Conservation (phyloP, 2,329 filamentous ascomycete genomes). For the Lachnum nothofagi region DNA sequence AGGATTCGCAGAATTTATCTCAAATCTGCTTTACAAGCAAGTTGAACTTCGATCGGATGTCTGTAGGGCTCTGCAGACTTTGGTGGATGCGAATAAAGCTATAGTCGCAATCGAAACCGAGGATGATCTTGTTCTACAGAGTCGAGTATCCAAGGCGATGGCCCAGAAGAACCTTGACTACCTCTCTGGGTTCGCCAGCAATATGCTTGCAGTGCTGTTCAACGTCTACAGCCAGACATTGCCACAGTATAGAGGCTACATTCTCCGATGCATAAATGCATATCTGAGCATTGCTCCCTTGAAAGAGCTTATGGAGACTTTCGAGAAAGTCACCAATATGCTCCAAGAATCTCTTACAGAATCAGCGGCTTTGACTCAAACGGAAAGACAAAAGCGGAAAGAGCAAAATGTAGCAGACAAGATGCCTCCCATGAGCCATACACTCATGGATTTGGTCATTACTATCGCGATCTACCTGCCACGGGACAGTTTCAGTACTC, state of each 20-base stretch:
- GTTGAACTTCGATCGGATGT: slow-evolving; percentile 80
- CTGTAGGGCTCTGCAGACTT: slow-evolving; percentile 76
- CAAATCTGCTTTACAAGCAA: slow-evolving; percentile 89
- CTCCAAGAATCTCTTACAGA: slow-evolving; percentile 66
- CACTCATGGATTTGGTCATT: slow-evolving; percentile 92
- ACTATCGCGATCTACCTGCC: slow-evolving; percentile 93
- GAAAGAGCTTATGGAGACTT: slow-evolving; percentile 78
- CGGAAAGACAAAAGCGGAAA: slow-evolving; percentile 58
- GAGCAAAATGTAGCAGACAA: slow-evolving; percentile 53
- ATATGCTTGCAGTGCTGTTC: slow-evolving; percentile 93
- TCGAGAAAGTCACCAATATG: slow-evolving; percentile 79
- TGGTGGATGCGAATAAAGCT: slow-evolving; percentile 88
- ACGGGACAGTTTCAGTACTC: slow-evolving; percentile 71
- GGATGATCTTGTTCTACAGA: slow-evolving; percentile 67
- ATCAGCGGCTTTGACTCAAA: slow-evolving; percentile 56
- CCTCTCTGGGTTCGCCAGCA: slow-evolving; percentile 72
- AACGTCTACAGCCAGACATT: slow-evolving; percentile 97
- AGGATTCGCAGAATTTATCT: slow-evolving; percentile 79
- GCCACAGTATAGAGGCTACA: slow-evolving; percentile 83
- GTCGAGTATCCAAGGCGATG: slow-evolving; percentile 67
- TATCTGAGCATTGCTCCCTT: slow-evolving; percentile 83
- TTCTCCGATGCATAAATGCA: slow-evolving; percentile 89
- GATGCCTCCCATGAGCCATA: slow-evolving; percentile 90
- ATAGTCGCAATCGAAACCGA: slow-evolving; percentile 65
- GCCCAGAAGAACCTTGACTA: slow-evolving; percentile 79